Evolutionary conservation across 1,139 yeast species (phyloP), one percentile per base, ranked within the genome.

Genomic region (Pichia sp.): DNA sequence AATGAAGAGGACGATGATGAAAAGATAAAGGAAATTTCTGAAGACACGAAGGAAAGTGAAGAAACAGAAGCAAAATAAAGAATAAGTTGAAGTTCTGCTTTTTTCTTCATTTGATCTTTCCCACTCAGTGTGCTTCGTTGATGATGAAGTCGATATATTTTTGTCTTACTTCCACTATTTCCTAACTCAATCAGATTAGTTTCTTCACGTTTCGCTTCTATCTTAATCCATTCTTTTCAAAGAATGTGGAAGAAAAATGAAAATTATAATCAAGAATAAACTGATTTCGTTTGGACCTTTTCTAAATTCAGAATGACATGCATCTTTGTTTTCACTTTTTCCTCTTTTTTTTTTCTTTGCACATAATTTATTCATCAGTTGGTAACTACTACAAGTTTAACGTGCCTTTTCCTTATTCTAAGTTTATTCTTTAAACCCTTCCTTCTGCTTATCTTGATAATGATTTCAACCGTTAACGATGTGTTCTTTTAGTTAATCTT

Each of bases 1-100:
- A 31, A 31, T 39, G 49, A 48, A 10, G 68, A 66, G 9, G 68
- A 63, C 21, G 63, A 57, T 36, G 64, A 60, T 21, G 55, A 55
- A 18, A 58, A 53, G 18, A 46, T 50, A 19, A 23, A 41, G 19
- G 40, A 45, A 28, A 31, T n/a, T n/a, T n/a, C n/a, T n/a, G n/a
- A n/a, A n/a, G n/a, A n/a, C n/a, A 59, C 5, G 26, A 18, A n/a
- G 47, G 41, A 57, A 60, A 44, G n/a, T 54, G 56, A 21, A 58
- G 58, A 50, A 62, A 60, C 48, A 54, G 48, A 10, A 34, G 31
- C n/a, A 39, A 42, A 41, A 23, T 34, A 34, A 9, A 21, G 26
- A 41, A 31, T 21, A n/a, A 23, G 22, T 25, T 10, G 21, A 18
- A 26, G 10, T 31, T 31, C 16, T 31, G 37, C 37, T 30, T 28